Percentiles rank a stretch among this genome's conserved stretches.
Evolutionary conservation across 768 basidiomycete genomes (phyloP).

Genomic region (Rhodotorula babjevae): DNA sequence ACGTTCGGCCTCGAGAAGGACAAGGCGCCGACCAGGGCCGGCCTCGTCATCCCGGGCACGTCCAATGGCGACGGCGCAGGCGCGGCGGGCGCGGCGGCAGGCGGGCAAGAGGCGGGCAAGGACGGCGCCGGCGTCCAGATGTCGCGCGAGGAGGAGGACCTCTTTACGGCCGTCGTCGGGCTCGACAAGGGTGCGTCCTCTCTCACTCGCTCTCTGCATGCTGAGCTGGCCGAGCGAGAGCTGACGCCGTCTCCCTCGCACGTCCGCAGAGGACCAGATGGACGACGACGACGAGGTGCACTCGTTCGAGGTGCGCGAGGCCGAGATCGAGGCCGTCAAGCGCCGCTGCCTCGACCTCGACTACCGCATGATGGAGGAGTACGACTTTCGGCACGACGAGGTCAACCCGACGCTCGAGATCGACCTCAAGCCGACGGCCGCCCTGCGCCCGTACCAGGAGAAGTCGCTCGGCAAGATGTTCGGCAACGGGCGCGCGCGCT

Average conservation of each 20-base stretch:
- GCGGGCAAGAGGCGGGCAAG: constrained; percentile 12
- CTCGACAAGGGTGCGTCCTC: constrained; percentile 66
- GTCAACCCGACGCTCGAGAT: constrained; percentile 95
- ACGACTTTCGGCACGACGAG: constrained; percentile 96
- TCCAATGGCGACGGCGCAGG: constrained; percentile 44
- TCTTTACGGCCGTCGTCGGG: constrained; percentile 94
- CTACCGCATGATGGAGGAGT: constrained; percentile 97
- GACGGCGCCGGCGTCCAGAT: too few relatives aligned
- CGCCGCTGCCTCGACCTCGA: constrained; percentile 94
- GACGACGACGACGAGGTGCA: constrained; percentile 97
- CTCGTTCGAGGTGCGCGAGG: constrained; percentile 90
- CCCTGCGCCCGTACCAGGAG: constrained; percentile 97
- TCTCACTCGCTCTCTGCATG: constrained; percentile 38
- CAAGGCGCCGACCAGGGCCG: constrained; percentile 76
- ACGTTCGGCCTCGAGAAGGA: constrained; percentile 57
- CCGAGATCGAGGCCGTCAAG: constrained; percentile 93
- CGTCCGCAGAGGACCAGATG: constrained; percentile 68
- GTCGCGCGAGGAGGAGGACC: constrained; percentile 59
- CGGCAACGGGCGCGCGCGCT: constrained; percentile 95
- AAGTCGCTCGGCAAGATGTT: constrained; percentile 99
- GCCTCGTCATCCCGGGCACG: constrained; percentile 79
- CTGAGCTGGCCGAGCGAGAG: not conserved
- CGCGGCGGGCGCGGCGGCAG: constrained; percentile 10
- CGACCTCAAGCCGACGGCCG: constrained; percentile 94
- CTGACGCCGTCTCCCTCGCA: not conserved